A percentile compares a stretch with the other conserved stretches of the same genome.
phyloP scores from a whole-genome alignment of 495 filamentous ascomycete genomes.

The Penicillium tannophilum region DNA sequence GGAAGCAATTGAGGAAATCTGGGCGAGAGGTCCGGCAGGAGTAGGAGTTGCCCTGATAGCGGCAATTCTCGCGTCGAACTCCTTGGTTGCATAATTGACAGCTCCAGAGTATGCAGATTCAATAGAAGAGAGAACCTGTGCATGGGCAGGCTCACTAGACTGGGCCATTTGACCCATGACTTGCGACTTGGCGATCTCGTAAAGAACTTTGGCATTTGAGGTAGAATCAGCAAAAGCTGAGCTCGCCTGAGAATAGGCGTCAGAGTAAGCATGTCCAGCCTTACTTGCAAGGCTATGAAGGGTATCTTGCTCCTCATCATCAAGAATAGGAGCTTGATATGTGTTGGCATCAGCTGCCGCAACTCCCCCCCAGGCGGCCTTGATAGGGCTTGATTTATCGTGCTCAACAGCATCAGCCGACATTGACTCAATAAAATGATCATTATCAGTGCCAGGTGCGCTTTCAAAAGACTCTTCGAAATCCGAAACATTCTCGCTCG shows the following conservation, averaged over 20 bases:
- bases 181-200: constrained; percentile 65
- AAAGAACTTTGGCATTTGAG: constrained; percentile 61
- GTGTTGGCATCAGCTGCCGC: constrained; percentile 26
- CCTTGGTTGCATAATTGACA: constrained; percentile 60
- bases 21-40: constrained; percentile 53
- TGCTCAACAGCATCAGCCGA: constrained; percentile 7
- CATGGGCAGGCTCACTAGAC: constrained; percentile 61
- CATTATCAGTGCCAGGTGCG: neutral
- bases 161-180: constrained; percentile 68
- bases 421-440: neutral
- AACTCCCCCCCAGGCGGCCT: constrained; percentile 27
- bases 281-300: constrained; percentile 54
- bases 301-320: constrained; percentile 49
- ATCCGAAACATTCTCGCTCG: neutral
- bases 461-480: constrained; percentile 1
- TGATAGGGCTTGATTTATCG: constrained; percentile 8
- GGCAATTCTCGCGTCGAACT: constrained; percentile 41
- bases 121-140: constrained; percentile 65
- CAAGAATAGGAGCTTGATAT: constrained; percentile 39
- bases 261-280: constrained; percentile 51
- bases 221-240: constrained; percentile 64
- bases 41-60: constrained; percentile 27
- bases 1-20: constrained; percentile 65
- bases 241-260: constrained; percentile 53
- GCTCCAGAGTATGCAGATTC: constrained; percentile 70